phyloP scores from a whole-genome alignment of 495 filamentous ascomycete species.

The Friedmanniomyces simplex region DNA sequence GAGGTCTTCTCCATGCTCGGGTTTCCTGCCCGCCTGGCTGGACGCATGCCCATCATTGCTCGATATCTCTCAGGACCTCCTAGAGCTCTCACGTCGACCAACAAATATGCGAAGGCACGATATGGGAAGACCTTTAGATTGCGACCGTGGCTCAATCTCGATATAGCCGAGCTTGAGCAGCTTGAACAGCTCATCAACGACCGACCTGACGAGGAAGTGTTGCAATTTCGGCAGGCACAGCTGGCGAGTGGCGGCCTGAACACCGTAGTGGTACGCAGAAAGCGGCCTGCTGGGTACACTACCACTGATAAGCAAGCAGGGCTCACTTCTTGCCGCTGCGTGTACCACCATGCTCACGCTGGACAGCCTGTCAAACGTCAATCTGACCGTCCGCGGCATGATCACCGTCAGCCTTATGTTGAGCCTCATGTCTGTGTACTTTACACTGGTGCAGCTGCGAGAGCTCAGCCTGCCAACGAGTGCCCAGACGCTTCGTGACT shows the following conservation, averaged over 20 bases:
- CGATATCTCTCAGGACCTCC: neutral
- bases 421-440: neutral
- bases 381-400: neutral
- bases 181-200: neutral
- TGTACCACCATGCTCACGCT: constrained; percentile 3
- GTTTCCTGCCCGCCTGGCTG: neutral
- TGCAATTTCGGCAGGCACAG: neutral
- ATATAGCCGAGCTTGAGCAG: neutral
- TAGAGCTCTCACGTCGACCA: neutral
- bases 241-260: neutral
- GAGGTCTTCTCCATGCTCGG: neutral
- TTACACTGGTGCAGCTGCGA: neutral
- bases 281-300: no score
- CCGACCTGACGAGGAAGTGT: neutral
- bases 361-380: neutral
- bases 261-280: neutral
- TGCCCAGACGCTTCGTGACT: neutral
- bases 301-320: neutral
- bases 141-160: neutral
- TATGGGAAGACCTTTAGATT: neutral
- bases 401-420: constrained; percentile 1
- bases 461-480: neutral
- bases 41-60: neutral
- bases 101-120: neutral
- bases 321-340: neutral